These are phyloP conservation scores for Debaryomyces tyrocola DNA, from an alignment of 805 yeast genomes.

Conservation along the genomic window DNA sequence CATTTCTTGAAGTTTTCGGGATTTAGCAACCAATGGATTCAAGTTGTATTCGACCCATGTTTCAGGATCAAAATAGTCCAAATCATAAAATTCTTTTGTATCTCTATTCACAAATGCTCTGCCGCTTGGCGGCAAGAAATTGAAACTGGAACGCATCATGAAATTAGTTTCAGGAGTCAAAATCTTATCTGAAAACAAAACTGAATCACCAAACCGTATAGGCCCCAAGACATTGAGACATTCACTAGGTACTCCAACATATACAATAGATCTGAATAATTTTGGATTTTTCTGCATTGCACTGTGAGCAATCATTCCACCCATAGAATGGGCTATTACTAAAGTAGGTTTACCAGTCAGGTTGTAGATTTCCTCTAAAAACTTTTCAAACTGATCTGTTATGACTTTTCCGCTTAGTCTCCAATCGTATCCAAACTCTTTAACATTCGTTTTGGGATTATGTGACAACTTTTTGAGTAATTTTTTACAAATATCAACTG, in stretches of 20 bases:
- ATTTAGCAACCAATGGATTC: conserved; percentile 66
- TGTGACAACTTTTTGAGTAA: conserved; percentile 52
- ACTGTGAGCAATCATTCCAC: conserved; percentile 83
- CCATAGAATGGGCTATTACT: conserved; percentile 92
- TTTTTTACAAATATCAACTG: conserved; percentile 72
- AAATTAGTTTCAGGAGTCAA: conserved; percentile 81
- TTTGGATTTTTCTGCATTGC: conserved; percentile 68
- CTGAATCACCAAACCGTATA: conserved; percentile 75
- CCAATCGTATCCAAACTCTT: conserved; percentile 94
- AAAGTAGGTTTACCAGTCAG: conserved; percentile 58
- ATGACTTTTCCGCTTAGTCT: conserved; percentile 65
- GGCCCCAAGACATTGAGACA: conserved; percentile 90
- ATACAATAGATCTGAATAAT: conserved; percentile 70
- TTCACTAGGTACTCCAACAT: conserved; percentile 81
- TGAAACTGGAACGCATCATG: conserved; percentile 82
- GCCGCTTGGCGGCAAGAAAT: conserved; percentile 76
- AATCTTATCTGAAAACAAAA: conserved; percentile 69
- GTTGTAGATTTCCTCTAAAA: conserved; percentile 45
- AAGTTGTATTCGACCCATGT: conserved; percentile 76
- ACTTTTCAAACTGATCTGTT: conserved; percentile 51
- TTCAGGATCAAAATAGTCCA: conserved; percentile 79
- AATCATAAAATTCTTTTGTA: conserved; percentile 56
- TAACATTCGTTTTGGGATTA: conserved; percentile 61
- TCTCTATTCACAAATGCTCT: conserved; percentile 65
- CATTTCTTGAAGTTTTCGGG: conserved; percentile 28